A percentile compares a stretch with the other conserved stretches of the same genome.
Conservation (phyloP, 768 basidiomycete species). For the Amanita pallidorosea region DNA sequence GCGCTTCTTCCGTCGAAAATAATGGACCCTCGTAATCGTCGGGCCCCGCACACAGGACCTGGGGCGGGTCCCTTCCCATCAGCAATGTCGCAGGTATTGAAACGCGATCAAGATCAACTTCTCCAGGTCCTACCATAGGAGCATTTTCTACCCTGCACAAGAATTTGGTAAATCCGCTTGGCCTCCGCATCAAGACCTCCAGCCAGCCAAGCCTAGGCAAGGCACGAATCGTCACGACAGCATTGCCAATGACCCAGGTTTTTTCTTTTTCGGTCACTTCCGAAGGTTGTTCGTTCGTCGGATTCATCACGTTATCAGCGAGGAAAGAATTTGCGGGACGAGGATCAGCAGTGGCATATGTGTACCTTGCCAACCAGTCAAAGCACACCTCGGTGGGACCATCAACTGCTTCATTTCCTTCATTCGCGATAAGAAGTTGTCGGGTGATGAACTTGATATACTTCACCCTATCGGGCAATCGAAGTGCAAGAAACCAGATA, state of each 20-base stretch:
- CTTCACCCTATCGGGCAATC: constrained; percentile 66
- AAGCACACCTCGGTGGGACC: constrained; percentile 94
- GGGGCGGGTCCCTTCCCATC: constrained; percentile 46
- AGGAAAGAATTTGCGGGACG: constrained; percentile 74
- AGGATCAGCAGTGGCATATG: constrained; percentile 90
- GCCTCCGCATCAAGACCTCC: constrained; percentile 72
- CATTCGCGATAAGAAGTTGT: constrained; percentile 79
- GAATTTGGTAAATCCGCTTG: constrained; percentile 83
- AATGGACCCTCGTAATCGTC: constrained; percentile 13
- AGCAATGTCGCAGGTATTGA: constrained; percentile 65
- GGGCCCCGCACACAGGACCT: constrained; percentile 17
- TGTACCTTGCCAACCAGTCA: constrained; percentile 93
- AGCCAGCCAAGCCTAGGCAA: constrained; percentile 78
- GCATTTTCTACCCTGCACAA: constrained; percentile 84
- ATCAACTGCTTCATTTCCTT: constrained; percentile 62
- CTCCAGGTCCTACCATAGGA: constrained; percentile 75
- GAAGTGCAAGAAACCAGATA: constrained; percentile 87
- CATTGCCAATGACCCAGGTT: constrained; percentile 80
- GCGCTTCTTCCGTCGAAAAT: constrained; percentile 8
- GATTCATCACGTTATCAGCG: constrained; percentile 67
- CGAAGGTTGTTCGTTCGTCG: constrained; percentile 18
- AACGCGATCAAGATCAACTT: constrained; percentile 69
- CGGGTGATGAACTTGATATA: constrained; percentile 82
- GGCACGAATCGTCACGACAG: constrained; percentile 73
- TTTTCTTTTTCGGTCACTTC: constrained; percentile 47